Conservation (phyloP, 2,329 filamentous ascomycete species). For the Alternaria postmessia region DNA sequence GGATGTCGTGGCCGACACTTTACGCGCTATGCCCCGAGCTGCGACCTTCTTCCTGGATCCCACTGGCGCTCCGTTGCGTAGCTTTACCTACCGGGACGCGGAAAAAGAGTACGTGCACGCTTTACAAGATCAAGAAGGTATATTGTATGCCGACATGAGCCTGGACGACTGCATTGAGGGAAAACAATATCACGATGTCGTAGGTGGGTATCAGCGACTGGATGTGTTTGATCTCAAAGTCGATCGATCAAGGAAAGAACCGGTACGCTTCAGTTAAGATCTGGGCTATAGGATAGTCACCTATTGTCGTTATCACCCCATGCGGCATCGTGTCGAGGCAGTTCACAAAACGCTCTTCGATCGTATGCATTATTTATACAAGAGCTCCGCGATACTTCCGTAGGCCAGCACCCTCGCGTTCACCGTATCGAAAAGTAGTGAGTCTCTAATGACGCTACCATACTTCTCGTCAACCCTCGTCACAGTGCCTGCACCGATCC, state of each 20-base stretch:
- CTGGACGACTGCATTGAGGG: conserved; percentile 61
- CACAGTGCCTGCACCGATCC: not conserved
- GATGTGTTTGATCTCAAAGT: conserved; percentile 64
- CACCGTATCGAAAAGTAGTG: not conserved
- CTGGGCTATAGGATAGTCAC: not conserved
- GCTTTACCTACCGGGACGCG: conserved; percentile 48
- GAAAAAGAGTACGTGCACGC: conserved; percentile 42
- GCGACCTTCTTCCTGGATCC: conserved; percentile 63
- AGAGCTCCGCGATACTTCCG: not conserved
- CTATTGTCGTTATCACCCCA: not conserved
- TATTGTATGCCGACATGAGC: conserved; percentile 63
- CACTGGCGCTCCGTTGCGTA: conserved; percentile 53
- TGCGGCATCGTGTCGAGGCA: not conserved
- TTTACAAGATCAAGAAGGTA: conserved; percentile 58
- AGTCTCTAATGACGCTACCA: not conserved
- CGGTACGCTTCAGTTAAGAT: conserved; percentile 11
- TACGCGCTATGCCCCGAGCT: conserved; percentile 54
- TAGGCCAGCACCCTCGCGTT: not conserved
- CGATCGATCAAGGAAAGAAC: conserved; percentile 43
- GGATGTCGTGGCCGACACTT: conserved; percentile 38
- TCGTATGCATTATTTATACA: not conserved
- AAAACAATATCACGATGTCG: conserved; percentile 66
- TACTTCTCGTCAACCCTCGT: not conserved
- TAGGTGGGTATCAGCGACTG: conserved; percentile 63
- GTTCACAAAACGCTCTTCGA: not conserved